Percentiles rank a stretch among this genome's conserved stretches.
These are phyloP conservation scores for Stephanodiscus triporus DNA, from an alignment of 108 stramenopile genomes.

Conservation along the genomic window DNA sequence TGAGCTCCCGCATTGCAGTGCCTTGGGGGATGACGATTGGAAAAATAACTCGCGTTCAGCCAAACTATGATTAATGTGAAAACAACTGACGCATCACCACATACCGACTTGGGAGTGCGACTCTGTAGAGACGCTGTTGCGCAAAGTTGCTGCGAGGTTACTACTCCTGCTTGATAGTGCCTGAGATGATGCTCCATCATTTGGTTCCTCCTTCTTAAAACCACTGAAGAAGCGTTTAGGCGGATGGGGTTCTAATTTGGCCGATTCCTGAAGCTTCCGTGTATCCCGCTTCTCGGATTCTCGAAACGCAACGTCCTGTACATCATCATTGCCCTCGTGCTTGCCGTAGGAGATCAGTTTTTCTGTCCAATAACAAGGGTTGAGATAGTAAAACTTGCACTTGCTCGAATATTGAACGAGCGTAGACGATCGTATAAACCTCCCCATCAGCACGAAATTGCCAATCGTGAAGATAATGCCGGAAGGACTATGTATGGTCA, in stretches of 20 bases:
- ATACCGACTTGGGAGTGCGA: constrained; percentile 41
- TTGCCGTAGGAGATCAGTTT: background rate
- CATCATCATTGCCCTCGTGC: background rate
- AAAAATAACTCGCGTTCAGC: background rate
- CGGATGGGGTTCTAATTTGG: background rate
- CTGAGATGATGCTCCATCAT: background rate
- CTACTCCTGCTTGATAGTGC: too few relatives aligned
- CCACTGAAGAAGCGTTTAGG: background rate
- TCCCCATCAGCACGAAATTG: constrained; percentile 61
- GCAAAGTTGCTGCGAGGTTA: too few relatives aligned
- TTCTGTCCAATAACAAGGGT: constrained; percentile 33
- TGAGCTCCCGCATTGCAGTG: constrained; percentile 78
- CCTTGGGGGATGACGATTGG: constrained; percentile 23
- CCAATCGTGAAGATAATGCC: constrained; percentile 61
- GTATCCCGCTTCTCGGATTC: too few relatives aligned
- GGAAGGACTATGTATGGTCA: too few relatives aligned
- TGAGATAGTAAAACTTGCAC: constrained; percentile 31
- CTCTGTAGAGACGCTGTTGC: constrained; percentile 12
- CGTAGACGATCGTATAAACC: constrained; percentile 67
- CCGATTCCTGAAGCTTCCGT: background rate
- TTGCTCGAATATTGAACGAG: constrained; percentile 50
- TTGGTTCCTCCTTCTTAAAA: background rate
- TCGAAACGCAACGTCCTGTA: background rate
- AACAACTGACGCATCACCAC: background rate
- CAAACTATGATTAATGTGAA: background rate